Conservation (phyloP, 2,329 filamentous ascomycete genomes). For the Pyricularia grisea region DNA sequence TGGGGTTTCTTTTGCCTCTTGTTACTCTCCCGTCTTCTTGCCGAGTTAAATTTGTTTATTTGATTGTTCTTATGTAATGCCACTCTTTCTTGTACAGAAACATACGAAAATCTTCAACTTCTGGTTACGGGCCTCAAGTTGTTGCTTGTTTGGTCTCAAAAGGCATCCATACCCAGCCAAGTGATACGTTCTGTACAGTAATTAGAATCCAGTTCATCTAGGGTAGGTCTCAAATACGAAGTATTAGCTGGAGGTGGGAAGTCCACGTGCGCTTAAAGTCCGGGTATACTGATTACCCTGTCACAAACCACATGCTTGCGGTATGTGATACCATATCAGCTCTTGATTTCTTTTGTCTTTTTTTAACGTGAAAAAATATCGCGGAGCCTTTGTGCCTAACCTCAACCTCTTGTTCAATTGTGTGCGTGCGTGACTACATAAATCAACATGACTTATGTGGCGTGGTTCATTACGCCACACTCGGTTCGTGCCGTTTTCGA, state of each 20-base stretch:
- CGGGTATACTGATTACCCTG: too few relatives aligned
- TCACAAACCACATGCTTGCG: too few relatives aligned
- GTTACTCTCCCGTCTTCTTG: too few relatives aligned
- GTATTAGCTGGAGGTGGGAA: too few relatives aligned
- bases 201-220: too few relatives aligned
- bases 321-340: neutral
- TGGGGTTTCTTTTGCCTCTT: neutral
- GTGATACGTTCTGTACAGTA: neutral
- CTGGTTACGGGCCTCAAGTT: neutral
- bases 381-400: neutral
- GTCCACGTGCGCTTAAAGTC: too few relatives aligned
- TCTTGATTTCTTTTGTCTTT: neutral
- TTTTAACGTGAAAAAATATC: neutral
- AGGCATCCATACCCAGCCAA: neutral
- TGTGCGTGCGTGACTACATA: too few relatives aligned
- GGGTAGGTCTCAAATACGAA: too few relatives aligned
- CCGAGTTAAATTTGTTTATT: neutral
- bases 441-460: neutral
- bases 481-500: neutral
- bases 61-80: neutral
- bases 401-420: too few relatives aligned
- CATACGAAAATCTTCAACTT: neutral
- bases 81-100: neutral
- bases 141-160: neutral
- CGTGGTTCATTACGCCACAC: neutral